Percentiles rank a stretch among this genome's conserved stretches.
Evolutionary conservation across 2,329 filamentous ascomycete genomes (phyloP).

Genomic region (Aspergillus uvarum): DNA sequence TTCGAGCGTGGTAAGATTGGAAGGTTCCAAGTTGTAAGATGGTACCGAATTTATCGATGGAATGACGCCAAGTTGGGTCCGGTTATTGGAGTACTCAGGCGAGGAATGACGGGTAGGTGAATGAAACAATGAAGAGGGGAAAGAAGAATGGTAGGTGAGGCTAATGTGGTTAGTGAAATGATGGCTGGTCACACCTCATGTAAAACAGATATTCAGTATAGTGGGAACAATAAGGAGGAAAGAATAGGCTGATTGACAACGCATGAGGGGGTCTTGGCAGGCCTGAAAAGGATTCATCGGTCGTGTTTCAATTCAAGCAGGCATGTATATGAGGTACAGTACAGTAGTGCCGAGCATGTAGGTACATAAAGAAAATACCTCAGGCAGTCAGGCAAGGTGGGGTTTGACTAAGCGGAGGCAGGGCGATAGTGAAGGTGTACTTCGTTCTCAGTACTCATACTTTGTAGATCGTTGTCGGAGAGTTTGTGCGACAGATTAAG

Average conservation of each 20-base stretch:
- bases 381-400: background rate
- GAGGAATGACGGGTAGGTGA: background rate
- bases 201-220: background rate
- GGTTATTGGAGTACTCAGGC: background rate
- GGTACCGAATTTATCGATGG: background rate
- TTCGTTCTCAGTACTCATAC: too few species aligned
- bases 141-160: background rate
- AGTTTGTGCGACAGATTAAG: background rate
- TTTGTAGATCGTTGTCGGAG: background rate
- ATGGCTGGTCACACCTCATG: background rate
- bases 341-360: too few species aligned
- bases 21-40: too few species aligned
- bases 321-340: too few species aligned
- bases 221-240: background rate
- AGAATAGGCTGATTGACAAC: background rate
- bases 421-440: background rate
- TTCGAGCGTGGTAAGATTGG: too few species aligned
- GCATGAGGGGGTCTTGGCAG: background rate
- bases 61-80: background rate
- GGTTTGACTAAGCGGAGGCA: background rate
- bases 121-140: background rate
- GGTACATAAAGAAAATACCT: background rate
- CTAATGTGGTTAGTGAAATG: background rate
- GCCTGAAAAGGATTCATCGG: background rate
- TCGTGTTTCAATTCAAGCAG: background rate